Percentiles rank a stretch among this genome's conserved stretches.
Conservation (phyloP, 208 protist species). For the Trypanosoma conorhini region DNA sequence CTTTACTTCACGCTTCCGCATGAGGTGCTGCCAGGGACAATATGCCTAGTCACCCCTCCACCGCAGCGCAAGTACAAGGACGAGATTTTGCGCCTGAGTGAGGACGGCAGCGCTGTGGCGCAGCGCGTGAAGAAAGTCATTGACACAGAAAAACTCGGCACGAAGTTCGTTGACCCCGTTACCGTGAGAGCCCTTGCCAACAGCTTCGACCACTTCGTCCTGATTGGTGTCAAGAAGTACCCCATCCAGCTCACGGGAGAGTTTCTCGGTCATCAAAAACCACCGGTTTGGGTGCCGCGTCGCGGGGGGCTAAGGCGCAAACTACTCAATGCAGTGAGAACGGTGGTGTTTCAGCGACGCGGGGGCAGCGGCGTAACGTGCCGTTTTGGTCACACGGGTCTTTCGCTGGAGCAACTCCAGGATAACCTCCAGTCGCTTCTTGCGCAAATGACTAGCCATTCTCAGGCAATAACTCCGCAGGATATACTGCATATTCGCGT, state of each 20-base stretch:
- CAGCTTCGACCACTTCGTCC: slow-evolving; percentile 87
- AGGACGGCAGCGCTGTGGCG: slow-evolving; percentile 61
- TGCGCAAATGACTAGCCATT: slow-evolving; percentile 55
- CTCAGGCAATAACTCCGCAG: slow-evolving; percentile 46
- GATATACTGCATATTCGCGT: slow-evolving; percentile 85
- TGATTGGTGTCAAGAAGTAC: slow-evolving; percentile 75
- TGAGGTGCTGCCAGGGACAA: slow-evolving; percentile 57
- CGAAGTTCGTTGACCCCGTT: slow-evolving; percentile 77
- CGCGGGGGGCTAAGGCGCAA: slow-evolving; percentile 44
- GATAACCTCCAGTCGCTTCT: slow-evolving; percentile 78
- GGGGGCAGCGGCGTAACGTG: slow-evolving; percentile 78
- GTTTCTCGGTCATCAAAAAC: slow-evolving; percentile 81
- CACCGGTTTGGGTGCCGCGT: slow-evolving; percentile 74
- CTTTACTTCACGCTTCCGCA: slow-evolving; percentile 78
- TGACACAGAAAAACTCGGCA: slow-evolving; percentile 76
- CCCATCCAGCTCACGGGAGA: slow-evolving; percentile 82
- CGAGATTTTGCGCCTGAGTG: slow-evolving; percentile 61
- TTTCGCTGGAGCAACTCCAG: slow-evolving; percentile 50
- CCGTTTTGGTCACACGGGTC: slow-evolving; percentile 77
- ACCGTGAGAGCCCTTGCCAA: slow-evolving; percentile 79
- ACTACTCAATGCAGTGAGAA: slow-evolving; percentile 50
- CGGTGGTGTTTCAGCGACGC: slow-evolving; percentile 75
- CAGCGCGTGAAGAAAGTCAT: slow-evolving; percentile 84
- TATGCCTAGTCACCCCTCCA: slow-evolving; percentile 83
- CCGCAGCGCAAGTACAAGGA: slow-evolving; percentile 82